A percentile compares a stretch with the other conserved stretches of the same genome.
phyloP scores from a whole-genome alignment of 2,329 filamentous ascomycete genomes.

The Hortaea sp. region DNA sequence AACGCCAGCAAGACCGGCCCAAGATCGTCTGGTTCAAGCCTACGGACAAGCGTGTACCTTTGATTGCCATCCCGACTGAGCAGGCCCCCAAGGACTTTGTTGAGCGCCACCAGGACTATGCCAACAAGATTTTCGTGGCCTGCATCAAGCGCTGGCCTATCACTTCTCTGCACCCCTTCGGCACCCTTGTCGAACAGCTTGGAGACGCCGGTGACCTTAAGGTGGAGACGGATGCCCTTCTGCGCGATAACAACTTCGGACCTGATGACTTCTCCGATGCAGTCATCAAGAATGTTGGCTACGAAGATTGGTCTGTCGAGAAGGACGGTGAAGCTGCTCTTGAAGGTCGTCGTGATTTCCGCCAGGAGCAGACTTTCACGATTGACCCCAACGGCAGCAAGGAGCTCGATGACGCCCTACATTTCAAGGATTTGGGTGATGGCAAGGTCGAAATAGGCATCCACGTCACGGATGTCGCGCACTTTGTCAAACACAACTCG shows the following conservation, averaged over 20 bases:
- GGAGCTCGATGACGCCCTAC: slow-evolving; percentile 85
- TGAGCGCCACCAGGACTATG: slow-evolving; percentile 95
- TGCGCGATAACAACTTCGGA: slow-evolving; percentile 97
- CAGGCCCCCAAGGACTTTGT: slow-evolving; percentile 97
- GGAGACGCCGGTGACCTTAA: slow-evolving; percentile 95
- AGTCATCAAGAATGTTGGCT: slow-evolving; percentile 82
- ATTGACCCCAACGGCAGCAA: slow-evolving; percentile 81
- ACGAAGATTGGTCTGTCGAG: slow-evolving; percentile 80
- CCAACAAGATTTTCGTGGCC: slow-evolving; percentile 94
- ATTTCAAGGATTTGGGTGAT: slow-evolving; percentile 74
- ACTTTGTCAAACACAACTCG: slow-evolving; percentile 94
- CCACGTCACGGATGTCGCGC: slow-evolving; percentile 87
- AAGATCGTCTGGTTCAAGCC: slow-evolving; percentile 99
- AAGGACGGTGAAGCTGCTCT: slow-evolving; percentile 71
- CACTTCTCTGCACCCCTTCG: slow-evolving; percentile 97
- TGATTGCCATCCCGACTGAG: slow-evolving; percentile 97
- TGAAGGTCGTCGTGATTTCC: slow-evolving; percentile 76
- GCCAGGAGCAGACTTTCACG: slow-evolving; percentile 78
- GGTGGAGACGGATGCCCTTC: slow-evolving; percentile 92
- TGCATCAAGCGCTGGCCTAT: slow-evolving; percentile 99
- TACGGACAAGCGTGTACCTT: slow-evolving; percentile 93
- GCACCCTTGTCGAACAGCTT: slow-evolving; percentile 91
- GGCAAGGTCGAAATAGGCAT: slow-evolving; percentile 89
- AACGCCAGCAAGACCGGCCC: slow-evolving; percentile 85
- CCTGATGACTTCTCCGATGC: slow-evolving; percentile 97